A percentile compares a stretch with the other conserved stretches of the same genome.
These are phyloP conservation scores for Calonectria montana DNA, from an alignment of 2,329 filamentous ascomycete genomes.

Conservation along the genomic window DNA sequence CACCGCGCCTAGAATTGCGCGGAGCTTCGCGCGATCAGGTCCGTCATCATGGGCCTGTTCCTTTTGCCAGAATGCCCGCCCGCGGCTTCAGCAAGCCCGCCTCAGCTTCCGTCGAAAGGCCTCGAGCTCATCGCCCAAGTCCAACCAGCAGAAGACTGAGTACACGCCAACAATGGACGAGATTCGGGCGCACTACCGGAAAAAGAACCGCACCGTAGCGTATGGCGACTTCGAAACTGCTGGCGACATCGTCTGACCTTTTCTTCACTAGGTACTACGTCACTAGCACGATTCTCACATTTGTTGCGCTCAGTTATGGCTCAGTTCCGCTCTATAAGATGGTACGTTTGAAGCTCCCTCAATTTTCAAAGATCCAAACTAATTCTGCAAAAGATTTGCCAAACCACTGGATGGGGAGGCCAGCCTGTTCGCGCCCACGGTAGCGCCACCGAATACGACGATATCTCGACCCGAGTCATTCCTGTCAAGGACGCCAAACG, in stretches of 20 bases:
- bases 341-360: conserved; percentile 58
- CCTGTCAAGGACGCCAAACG: conserved; percentile 86
- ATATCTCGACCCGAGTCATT: conserved; percentile 80
- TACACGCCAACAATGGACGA: conserved; percentile 66
- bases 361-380: background rate
- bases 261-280: conserved; percentile 71
- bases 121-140: conserved; percentile 44
- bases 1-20: conserved; percentile 49
- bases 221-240: conserved; percentile 29
- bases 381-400: conserved; percentile 71
- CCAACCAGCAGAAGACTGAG: conserved; percentile 34
- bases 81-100: conserved; percentile 37
- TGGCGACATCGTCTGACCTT: conserved; percentile 30
- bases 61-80: conserved; percentile 51
- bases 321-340: conserved; percentile 91
- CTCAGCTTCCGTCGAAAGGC: conserved; percentile 45
- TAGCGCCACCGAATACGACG: conserved; percentile 61
- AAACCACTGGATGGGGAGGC: conserved; percentile 90
- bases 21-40: conserved; percentile 42
- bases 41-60: conserved; percentile 51
- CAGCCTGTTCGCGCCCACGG: conserved; percentile 87
- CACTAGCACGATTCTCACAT: conserved; percentile 81
- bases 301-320: conserved; percentile 83
- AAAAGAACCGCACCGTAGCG: conserved; percentile 73
- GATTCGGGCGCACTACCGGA: conserved; percentile 71